Base-by-base conservation (phyloP, 1,284 basidiomycete genomes). In the Irpex lacteus region DNA sequence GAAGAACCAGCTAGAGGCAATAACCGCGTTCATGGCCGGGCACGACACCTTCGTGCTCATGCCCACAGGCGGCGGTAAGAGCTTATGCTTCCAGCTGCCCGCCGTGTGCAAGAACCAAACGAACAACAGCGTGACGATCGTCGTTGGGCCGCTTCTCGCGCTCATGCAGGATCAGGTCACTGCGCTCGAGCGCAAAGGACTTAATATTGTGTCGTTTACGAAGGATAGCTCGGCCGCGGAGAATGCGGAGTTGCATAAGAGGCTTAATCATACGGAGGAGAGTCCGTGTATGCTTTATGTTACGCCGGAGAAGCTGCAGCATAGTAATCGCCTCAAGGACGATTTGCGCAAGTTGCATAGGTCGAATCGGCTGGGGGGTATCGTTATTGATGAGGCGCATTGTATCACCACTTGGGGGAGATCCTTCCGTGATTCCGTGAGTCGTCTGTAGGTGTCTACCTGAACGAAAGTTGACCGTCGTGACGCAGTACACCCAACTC, bases 41-140 rank as follows among this genome's bases (percentile, higher is more conserved):
- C 84, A 82, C 58, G 96, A 99, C 72, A 94, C 96, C 11, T 96
- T 98, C 69, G 94, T 98, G 18, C 83, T 99, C 5, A 97, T 98
- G 89, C 97, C 98, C 0, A 99, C 97, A 0, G 97, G 97, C 34
- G 97, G 96, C 5, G 97, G 96, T 0, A 98, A 98, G 78, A 91
- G 89, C 70, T 78, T 96, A 52, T 95, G 92, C 68, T 96, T 87
- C 70, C 90, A 92, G 71, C 85, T 98, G 0, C 97, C 97, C 0
- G 96, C 96, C 1, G 82, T 98, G 19, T 91, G 95, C 71, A 80
- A 81, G 44, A 78, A 78, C 1, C 95, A 94, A 3, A 83, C 78
- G 69, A 94, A 92, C 0, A 81, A 79, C 61, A 92, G 93, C n/a
- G 86, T 98, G 3, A 96, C 96, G 0, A 82, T 99, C 63, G 96